Base-by-base conservation (phyloP, 192 early-diverging fungal genomes). In the Thamnidium elegans region DNA sequence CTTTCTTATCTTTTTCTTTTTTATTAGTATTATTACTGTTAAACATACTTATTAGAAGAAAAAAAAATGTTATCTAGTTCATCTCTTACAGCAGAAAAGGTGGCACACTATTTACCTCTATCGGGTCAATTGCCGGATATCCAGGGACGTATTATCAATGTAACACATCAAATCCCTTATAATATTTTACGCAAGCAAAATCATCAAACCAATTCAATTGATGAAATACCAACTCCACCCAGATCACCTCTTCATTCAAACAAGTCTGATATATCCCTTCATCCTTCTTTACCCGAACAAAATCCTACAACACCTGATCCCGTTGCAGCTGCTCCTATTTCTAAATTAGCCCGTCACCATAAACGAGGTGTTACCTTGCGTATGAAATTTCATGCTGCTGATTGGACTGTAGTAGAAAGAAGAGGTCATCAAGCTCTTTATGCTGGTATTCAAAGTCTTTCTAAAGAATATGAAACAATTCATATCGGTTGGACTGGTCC, bases 371-470 rank as follows among this genome's bases (percentile, higher is more conserved):
- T 21, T 39, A 70, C 68, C 8, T 20, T 70, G 9, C 51, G 68
- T 7, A 62, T 47, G 19, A 70, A 70, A 50, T 70, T 70, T 44
- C 61, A 63, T 50, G 68, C 68, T 11, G 68, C 61, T 58, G 71
- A 73, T 23, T 74, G 72, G 72, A 69, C 60, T 2, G 64, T 74
- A 30, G 63, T 59, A 8, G 79, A 81, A 19, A 79, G 93, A 44
- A 76, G 90, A 14, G 94, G 92, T 19, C 95, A 96, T 72, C 89
- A 91, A 8, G 94, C 96, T 47, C 87, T 96, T 72, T 94, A 92
- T 70, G 84, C 93, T 6, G 96, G 93, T 56, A 83, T 96, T 46
- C 78, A 78, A 20, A 87, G 91, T 7, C 79, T 98, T n/a, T 50
- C 51, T 20, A 81, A 81, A 39, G 76, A 78, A 23, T 73, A 79